Evolutionary conservation across 352 stramenopile genomes (phyloP), one percentile per base, ranked within the genome.

Genomic region (Globisporangium cylindrosporum): DNA sequence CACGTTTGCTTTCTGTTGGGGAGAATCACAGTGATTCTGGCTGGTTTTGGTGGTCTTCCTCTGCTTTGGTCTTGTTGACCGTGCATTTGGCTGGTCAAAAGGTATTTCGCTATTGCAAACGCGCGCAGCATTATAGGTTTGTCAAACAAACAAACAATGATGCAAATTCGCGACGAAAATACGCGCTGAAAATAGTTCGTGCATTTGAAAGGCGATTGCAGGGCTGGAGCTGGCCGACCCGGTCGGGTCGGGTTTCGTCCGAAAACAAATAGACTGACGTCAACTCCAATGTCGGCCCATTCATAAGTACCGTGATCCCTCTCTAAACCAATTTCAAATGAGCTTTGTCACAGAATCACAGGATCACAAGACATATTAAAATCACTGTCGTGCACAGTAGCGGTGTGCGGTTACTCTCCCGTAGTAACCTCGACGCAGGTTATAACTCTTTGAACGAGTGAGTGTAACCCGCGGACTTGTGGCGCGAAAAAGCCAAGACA

Each of bases 401-500:
- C 6, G 1, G 12, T 43, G 4, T 43, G 15, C 4, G 3, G 36
- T 15, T 43, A 43, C 36, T 43, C 10, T 8, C 3, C 5, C 1
- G 36, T 0, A 15, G 36, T 43, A 43, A 43, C 36, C 36, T 43
- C 15, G 2, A 14, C 4, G 36, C 12, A 14, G 46, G 46, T 29
- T 56, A 32, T 32, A 32, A 32, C 22, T 29, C 10, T 59, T 18
- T n/a, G 2, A 46, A 49, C 3, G 15, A 14, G 24, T n/a, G 18
- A 27, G 34, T 14, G 25, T 60, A 62, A 68, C 62, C 51, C n/a
- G 22, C 34, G 18, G 58, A 53, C 62, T 67, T 3, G 46, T 70
- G 65, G 65, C 65, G 57, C 65, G 25, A 70, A 70, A 64, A 65
- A 64, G 43, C 32, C 6, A 58, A n/a, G n/a, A 34, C 8, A 29